These are phyloP conservation scores for Trametes maxima DNA, from an alignment of 768 basidiomycete genomes.

Conservation along the genomic window DNA sequence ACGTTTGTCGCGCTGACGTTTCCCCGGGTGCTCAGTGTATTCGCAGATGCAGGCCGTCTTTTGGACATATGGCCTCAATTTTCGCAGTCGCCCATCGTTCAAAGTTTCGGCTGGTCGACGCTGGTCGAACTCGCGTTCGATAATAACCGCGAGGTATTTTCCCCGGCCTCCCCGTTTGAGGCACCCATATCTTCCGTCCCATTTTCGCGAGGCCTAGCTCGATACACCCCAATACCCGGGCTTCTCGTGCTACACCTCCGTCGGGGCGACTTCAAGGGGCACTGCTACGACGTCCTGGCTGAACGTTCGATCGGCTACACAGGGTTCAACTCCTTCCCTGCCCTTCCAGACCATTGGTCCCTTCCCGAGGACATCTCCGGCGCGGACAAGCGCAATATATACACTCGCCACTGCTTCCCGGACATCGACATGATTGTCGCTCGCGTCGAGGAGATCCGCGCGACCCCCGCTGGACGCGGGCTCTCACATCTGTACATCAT, in stretches of 20 bases:
- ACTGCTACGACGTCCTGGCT: conserved; percentile 43
- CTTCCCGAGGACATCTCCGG: conserved; percentile 33
- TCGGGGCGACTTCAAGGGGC: conserved; percentile 48
- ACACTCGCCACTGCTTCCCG: conserved; percentile 46
- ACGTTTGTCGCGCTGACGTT: neutral
- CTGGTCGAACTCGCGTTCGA: conserved; percentile 54
- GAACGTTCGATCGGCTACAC: conserved; percentile 39
- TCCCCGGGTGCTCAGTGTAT: conserved; percentile 42
- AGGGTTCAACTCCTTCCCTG: conserved; percentile 48
- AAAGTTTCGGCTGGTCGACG: conserved; percentile 60
- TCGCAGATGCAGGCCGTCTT: conserved; percentile 43
- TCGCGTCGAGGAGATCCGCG: conserved; percentile 38
- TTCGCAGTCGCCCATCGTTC: conserved; percentile 45
- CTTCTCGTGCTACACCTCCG: conserved; percentile 52
- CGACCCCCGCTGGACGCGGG: conserved; percentile 22
- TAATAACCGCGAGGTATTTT: conserved; percentile 49
- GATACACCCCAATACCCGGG: conserved; percentile 33
- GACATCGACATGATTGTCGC: conserved; percentile 42
- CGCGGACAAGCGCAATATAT: conserved; percentile 32
- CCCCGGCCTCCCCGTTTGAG: conserved; percentile 12
- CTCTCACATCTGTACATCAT: conserved; percentile 47
- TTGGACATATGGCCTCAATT: conserved; percentile 53
- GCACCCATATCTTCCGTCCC: conserved; percentile 9
- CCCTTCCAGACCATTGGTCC: conserved; percentile 40
- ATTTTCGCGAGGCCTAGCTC: neutral